Evolutionary conservation across 2,329 filamentous ascomycete species (phyloP), one percentile per base, ranked within the genome.

Genomic region (Colletotrichum cordylinicola): DNA sequence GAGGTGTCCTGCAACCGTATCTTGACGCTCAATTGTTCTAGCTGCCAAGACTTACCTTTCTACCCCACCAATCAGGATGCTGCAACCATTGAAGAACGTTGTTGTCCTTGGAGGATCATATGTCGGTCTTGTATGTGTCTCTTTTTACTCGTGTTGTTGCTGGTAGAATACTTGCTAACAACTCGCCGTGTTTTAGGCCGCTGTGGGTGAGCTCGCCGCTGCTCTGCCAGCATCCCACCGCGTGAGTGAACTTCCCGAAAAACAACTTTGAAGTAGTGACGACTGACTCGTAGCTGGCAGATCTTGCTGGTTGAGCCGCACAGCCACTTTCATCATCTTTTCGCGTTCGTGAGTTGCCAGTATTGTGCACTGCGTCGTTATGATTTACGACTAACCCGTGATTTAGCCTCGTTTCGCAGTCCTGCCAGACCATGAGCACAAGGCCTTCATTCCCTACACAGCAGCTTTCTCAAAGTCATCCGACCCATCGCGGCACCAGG

Each of bases 381-480:
- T 10, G 10, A 35, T n/a, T 12, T 5, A 7, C 13, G 15, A 16
- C 62, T 33, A 35, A 52, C 18, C 15, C 8, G 3, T 2, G 65
- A 60, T 15, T 9, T 87, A 90, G 75, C 88, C 88, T 1, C 82
- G 88, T 2, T 88, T 86, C 72, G 83, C 83, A 1, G 86, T 89
- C 3, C 76, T 88, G 1, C 72, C 78, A 1, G 85, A 84, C 6
- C 82, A 86, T 65, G 87, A 89, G 70, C 76, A 85, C 7, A 85
- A 84, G 58, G 87, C 86, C 0, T 89, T 90, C 74, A 86, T 90
- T 43, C 88, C 88, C 0, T 90, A 88, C 73, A 81, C 43, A 2
- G 39, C 67, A n/a, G 58, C 60, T n/a, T 74, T 74, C 27, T 31
- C 33, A 18, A 55, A 37, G 10, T 64, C 71, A 4, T 29, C 71